Conservation (phyloP, 106 monocot species). For the Allium fistulosum region DNA sequence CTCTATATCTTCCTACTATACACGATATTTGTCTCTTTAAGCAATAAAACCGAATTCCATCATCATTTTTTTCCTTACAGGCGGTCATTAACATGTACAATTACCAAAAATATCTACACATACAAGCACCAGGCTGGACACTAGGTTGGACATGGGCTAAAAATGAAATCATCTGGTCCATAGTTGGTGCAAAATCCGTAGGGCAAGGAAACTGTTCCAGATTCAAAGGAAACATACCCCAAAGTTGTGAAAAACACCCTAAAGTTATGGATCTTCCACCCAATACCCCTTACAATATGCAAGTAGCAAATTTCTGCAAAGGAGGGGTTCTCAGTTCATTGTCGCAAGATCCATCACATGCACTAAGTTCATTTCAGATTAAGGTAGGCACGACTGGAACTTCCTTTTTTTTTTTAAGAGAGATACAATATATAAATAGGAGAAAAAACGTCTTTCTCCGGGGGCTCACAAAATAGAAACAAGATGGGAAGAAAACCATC, state of each 20-base stretch:
- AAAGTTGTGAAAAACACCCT: slow-evolving; percentile 59
- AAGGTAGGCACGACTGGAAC: slow-evolving; percentile 62
- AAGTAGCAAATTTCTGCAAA: slow-evolving; percentile 84
- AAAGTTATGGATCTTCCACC: slow-evolving; percentile 65
- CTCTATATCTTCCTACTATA: too few species aligned
- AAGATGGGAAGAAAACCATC: too few species aligned
- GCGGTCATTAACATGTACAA: slow-evolving; percentile 86
- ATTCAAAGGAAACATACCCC: slow-evolving; percentile 59
- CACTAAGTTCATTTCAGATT: slow-evolving; percentile 61
- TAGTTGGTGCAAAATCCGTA: slow-evolving; percentile 62
- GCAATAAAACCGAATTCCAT: too few species aligned
- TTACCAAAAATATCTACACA: slow-evolving; percentile 87
- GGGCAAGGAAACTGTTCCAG: slow-evolving; percentile 84
- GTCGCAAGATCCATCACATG: slow-evolving; percentile 56
- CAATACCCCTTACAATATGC: slow-evolving; percentile 87
- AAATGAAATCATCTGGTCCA: slow-evolving; percentile 79
- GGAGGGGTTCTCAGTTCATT: slow-evolving; percentile 65
- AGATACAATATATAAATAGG: too few species aligned
- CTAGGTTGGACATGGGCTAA: slow-evolving; percentile 77
- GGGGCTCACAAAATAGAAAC: too few species aligned
- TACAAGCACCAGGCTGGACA: slow-evolving; percentile 78
- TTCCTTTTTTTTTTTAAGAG: too few species aligned
- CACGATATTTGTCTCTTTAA: too few species aligned
- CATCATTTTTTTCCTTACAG: slow-evolving; percentile 14
- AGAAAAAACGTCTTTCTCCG: too few species aligned